Base-by-base conservation (phyloP, 2,329 filamentous ascomycete species). In the Botrytis fragariae region DNA sequence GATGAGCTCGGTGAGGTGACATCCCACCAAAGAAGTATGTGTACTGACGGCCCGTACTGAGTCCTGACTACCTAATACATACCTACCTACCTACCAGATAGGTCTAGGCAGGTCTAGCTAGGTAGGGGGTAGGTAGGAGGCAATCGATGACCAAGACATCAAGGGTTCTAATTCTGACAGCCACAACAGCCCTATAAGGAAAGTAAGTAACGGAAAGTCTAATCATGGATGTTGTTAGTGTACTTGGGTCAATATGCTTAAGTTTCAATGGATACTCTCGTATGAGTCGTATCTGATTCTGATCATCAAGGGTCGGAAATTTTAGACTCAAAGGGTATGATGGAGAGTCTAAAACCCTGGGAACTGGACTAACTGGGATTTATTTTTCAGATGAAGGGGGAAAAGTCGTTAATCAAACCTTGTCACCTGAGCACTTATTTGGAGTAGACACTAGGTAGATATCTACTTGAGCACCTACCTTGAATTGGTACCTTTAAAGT, bases 101-200 rank as follows among this genome's bases (percentile, higher is more conserved):
- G 48, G 25, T 51, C 45, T 37, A 22, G 57, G 57, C 32, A 60
- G 32, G 29, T 60, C 57, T 37, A 22, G 57, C 8, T 35, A 39
- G 14, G 22, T 39, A 35, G 22, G 59, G 22, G 59, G n/a, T 29
- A 18, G 60, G 25, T n/a, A n/a, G 10, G 60, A 62, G 37, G 60
- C n/a, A 29, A 62, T n/a, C 37, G 60, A n/a, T 39, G 22, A 62
- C 35, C 60, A 42, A 62, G 60, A 42, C 60, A 62, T 35, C 67
- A 60, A 59, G 72, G 44, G 51, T 35, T 71, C 44, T 64, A 45
- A 73, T 57, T 62, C 69, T 54, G 62, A 54, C 69, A 67, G 64
- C 48, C 69, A 45, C 57, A 71, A 29, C 60, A 71, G 59, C 57
- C 60, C 62, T 71, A 63, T 39, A 9, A 68, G 64, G 64, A 39